phyloP scores from a whole-genome alignment of 345 rosid species.

The Populus deltoides region DNA sequence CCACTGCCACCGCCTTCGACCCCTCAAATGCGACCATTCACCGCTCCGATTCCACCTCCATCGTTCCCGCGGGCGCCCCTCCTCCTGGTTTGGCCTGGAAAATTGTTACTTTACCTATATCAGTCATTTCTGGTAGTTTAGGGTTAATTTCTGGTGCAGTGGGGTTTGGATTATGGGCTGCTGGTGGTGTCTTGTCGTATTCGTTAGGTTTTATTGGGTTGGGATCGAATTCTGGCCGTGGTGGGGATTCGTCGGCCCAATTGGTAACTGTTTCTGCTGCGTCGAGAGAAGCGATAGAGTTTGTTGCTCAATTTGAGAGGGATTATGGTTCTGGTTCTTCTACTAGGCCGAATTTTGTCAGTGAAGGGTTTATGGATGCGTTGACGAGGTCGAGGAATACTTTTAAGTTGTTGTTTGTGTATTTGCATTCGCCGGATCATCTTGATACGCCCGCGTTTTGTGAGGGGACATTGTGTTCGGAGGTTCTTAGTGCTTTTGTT shows the following conservation, averaged over 20 bases:
- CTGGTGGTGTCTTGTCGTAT: slow-evolving; percentile 83
- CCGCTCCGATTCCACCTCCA: too few relatives aligned
- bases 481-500: slow-evolving; percentile 57
- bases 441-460: slow-evolving; percentile 82
- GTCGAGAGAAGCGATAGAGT: slow-evolving; percentile 68
- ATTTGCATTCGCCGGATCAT: slow-evolving; percentile 97
- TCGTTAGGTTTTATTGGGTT: slow-evolving; percentile 81
- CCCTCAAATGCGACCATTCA: not conserved
- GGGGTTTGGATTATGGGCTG: slow-evolving; percentile 93
- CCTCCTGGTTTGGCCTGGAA: slow-evolving; percentile 82
- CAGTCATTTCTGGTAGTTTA: slow-evolving; percentile 79
- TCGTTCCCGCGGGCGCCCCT: slow-evolving; percentile 19
- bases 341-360: slow-evolving; percentile 62
- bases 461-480: slow-evolving; percentile 67
- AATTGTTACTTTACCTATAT: slow-evolving; percentile 70
- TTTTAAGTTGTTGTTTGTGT: slow-evolving; percentile 78
- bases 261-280: slow-evolving; percentile 63
- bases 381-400: slow-evolving; percentile 71
- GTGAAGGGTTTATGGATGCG: slow-evolving; percentile 94
- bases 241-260: slow-evolving; percentile 46
- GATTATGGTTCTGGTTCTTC: slow-evolving; percentile 56
- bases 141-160: slow-evolving; percentile 86
- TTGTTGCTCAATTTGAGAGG: slow-evolving; percentile 72
- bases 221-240: slow-evolving; percentile 44
- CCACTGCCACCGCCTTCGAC: slow-evolving; percentile 18